Evolutionary conservation across 2,329 filamentous ascomycete species (phyloP), one percentile per base, ranked within the genome.

Genomic region (Xylaria arbuscula): DNA sequence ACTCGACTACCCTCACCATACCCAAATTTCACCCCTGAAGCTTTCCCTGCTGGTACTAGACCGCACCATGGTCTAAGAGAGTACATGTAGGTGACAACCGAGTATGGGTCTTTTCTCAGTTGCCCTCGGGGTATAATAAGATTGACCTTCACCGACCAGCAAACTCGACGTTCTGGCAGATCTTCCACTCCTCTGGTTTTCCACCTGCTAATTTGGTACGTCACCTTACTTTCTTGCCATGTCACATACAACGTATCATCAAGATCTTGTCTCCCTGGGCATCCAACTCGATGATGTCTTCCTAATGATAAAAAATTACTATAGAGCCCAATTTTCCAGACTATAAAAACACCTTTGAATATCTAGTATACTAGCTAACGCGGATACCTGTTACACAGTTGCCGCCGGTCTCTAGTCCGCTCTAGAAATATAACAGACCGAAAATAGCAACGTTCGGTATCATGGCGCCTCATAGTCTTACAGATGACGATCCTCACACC

Each of bases 401-500:
- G 48, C 19, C 19, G 1, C 47, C 11, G 36, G 13, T 10, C 38
- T 9, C 51, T 24, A 11, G 11, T 22, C 22, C n/a, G 36, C 53
- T 51, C 9, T 47, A 36, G 32, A 22, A 57, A 55, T 13, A 32
- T 60, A 48, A 62, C 7, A 47, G 57, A 48, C 48, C 28, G 36
- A 28, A 65, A 34, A 62, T 38, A 59, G 38, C 48, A 53, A n/a
- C 19, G 7, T 51, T 38, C 10, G 38, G 17, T 24, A 70, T 13
- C 42, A 78, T 79, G 77, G 73, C 75, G 54, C 72, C 76, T 53
- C 75, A 77, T 59, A 77, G 72, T 62, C 68, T 78, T n/a, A 62
- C 70, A 36, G 77, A 76, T 55, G 73, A 74, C 62, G 70, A 74
- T 42, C 70, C 73, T 38, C 75, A 74, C 34, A 70, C 72, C 56